Conservation (phyloP, 441 rosid genomes). For the Croton laevigatus region DNA sequence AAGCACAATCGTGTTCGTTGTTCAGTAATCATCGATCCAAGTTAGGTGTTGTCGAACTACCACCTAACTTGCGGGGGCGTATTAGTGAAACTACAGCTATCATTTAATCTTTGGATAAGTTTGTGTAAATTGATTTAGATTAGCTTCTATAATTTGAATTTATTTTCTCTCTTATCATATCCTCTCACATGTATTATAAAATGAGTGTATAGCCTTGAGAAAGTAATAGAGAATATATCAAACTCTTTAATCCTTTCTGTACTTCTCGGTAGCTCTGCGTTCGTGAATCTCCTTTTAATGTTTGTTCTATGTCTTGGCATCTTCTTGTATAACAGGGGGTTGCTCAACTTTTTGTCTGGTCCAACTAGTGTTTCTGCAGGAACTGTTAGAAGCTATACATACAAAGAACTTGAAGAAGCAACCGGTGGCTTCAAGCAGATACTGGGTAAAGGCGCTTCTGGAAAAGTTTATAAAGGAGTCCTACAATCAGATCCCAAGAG, state of each 20-base stretch:
- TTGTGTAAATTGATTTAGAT: no score
- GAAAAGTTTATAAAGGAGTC: constrained; percentile 27
- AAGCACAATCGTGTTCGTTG: no score
- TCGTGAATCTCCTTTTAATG: neutral
- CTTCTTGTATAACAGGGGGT: neutral
- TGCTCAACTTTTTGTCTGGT: neutral
- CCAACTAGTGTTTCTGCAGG: neutral
- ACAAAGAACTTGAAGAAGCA: neutral
- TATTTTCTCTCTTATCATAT: no score
- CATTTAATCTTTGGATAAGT: no score
- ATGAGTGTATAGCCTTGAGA: no score
- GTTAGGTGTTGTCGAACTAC: no score
- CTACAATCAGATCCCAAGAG: neutral
- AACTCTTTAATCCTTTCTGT: neutral
- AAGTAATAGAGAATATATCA: no score
- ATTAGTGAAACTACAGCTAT: no score
- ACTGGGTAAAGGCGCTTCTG: constrained; percentile 33
- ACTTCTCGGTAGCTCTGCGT: neutral
- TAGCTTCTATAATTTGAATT: no score
- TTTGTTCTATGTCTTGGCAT: neutral
- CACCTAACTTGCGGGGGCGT: no score
- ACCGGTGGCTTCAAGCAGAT: constrained; percentile 23
- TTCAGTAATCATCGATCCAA: no score
- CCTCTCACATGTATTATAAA: no score
- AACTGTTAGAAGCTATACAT: neutral